phyloP scores from a whole-genome alignment of 192 early-diverging fungal species.

The Entrophospora sp. region DNA sequence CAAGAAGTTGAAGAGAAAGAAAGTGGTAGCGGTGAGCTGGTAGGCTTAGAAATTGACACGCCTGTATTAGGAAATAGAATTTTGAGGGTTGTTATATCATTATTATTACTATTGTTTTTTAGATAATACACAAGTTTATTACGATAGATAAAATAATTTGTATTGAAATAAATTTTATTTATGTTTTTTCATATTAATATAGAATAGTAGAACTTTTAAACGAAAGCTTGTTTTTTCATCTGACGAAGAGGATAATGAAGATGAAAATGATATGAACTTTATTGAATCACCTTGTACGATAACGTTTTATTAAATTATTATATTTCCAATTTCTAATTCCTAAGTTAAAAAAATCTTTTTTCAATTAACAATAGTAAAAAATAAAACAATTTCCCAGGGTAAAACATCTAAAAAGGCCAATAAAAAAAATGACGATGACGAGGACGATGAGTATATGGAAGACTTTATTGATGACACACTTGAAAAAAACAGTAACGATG shows the following conservation, averaged over 20 bases:
- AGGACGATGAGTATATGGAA: background rate
- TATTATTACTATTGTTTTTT: background rate
- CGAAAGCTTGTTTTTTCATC: conserved; percentile 11
- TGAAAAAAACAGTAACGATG: background rate
- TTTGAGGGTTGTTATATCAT: background rate
- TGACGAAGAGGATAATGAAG: background rate
- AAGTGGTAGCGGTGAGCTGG: background rate
- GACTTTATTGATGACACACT: background rate
- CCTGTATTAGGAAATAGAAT: background rate
- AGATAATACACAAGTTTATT: too few species aligned
- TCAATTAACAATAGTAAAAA: too few species aligned
- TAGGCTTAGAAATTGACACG: background rate
- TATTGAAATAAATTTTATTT: too few species aligned
- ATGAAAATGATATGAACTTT: background rate
- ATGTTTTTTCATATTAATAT: background rate
- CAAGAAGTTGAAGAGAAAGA: background rate
- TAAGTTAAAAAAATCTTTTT: background rate
- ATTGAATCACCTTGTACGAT: background rate
- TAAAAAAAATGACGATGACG: background rate
- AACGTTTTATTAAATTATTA: background rate
- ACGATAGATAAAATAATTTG: too few species aligned
- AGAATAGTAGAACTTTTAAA: background rate
- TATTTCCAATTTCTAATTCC: background rate
- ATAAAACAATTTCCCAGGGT: background rate
- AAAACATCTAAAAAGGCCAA: background rate